These are phyloP conservation scores for Phialophora verrucosa DNA, from an alignment of 2,329 filamentous ascomycete genomes.

Conservation along the genomic window DNA sequence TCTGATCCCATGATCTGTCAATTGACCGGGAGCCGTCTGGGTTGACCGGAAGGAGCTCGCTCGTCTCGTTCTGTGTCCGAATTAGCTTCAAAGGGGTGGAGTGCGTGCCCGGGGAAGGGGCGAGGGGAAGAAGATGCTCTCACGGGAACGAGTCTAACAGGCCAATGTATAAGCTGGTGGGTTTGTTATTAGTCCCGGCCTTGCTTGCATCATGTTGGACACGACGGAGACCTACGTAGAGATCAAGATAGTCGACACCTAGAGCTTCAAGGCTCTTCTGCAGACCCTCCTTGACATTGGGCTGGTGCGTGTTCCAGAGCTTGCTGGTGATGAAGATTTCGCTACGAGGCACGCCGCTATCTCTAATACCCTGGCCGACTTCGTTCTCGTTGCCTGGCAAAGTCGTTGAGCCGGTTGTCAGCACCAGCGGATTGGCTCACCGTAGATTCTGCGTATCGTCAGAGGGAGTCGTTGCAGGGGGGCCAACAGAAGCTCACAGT, in stretches of 20 bases:
- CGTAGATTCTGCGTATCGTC: constrained; percentile 18
- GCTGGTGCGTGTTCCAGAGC: constrained; percentile 70
- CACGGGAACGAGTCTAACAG: constrained; percentile 37
- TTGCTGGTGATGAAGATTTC: constrained; percentile 78
- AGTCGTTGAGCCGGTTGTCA: constrained; percentile 18
- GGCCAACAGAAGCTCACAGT: constrained; percentile 10
- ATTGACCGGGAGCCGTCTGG: constrained; percentile 44
- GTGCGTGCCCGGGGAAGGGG: too few relatives aligned
- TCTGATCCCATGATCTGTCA: constrained; percentile 35
- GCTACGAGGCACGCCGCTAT: constrained; percentile 66
- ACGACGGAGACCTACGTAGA: constrained; percentile 52
- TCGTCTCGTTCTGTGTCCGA: constrained; percentile 11
- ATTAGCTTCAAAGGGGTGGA: too few relatives aligned
- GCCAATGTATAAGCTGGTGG: constrained; percentile 60
- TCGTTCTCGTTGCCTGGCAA: constrained; percentile 74
- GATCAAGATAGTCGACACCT: constrained; percentile 64
- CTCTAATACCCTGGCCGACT: constrained; percentile 68
- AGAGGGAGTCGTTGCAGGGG: constrained; percentile 7
- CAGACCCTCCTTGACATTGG: constrained; percentile 61
- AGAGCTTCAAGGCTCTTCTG: constrained; percentile 63
- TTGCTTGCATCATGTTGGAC: background rate
- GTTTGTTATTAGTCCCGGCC: background rate
- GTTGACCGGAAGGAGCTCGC: constrained; percentile 11
- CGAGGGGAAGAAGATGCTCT: background rate
- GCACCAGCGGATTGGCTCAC: constrained; percentile 6